Conservation (phyloP, 805 yeast species). For the Candida loeiensis region DNA sequence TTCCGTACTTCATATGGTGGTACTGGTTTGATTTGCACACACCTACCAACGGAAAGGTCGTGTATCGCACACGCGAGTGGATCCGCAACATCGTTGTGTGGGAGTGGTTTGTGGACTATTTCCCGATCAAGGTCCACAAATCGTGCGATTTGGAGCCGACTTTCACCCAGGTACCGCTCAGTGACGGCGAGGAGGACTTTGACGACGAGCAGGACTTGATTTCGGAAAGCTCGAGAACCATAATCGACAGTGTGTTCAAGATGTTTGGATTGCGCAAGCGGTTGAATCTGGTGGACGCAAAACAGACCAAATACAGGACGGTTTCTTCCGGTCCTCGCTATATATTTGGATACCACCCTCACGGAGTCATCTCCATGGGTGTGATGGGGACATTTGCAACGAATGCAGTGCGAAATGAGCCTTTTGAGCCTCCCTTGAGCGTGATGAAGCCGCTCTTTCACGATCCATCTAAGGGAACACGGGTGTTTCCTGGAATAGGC, state of each 20-base stretch:
- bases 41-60: constrained; percentile 70
- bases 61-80: constrained; percentile 51
- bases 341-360: constrained; percentile 93
- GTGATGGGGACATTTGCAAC: constrained; percentile 82
- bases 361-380: constrained; percentile 92
- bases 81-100: constrained; percentile 59
- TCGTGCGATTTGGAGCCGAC: constrained; percentile 73
- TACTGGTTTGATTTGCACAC: constrained; percentile 59
- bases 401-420: constrained; percentile 41
- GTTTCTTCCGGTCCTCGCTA: constrained; percentile 65
- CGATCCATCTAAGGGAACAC: constrained; percentile 69
- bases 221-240: constrained; percentile 34
- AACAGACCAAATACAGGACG: constrained; percentile 17
- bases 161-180: constrained; percentile 39
- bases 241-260: constrained; percentile 34
- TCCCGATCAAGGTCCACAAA: constrained; percentile 72
- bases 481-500: constrained; percentile 77
- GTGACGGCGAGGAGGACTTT: constrained; percentile 20
- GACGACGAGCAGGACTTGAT: constrained; percentile 44
- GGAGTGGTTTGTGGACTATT: constrained; percentile 72
- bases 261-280: constrained; percentile 36
- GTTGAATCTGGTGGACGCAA: constrained; percentile 28
- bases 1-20: constrained; percentile 57
- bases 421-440: constrained; percentile 34
- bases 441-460: constrained; percentile 37